phyloP scores from a whole-genome alignment of 2,329 filamentous ascomycete species.

The Trichoderma atrobrunneum region DNA sequence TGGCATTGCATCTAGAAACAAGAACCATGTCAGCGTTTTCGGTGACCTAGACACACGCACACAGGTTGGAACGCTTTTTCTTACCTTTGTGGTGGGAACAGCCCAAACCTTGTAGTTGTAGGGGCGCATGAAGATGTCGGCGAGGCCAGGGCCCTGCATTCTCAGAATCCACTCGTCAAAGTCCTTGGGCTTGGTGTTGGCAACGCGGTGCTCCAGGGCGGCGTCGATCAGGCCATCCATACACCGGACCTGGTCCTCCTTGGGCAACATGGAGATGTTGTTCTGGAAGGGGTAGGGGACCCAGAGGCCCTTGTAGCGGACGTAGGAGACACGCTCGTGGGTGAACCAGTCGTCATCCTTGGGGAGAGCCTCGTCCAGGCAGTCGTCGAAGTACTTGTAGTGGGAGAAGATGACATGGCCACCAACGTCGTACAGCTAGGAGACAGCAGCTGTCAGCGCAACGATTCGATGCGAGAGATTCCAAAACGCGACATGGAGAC shows the following conservation, averaged over 20 bases:
- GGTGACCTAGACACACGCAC: not conserved
- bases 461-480: not conserved
- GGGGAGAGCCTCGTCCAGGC: slow-evolving; percentile 93
- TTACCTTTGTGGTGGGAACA: slow-evolving; percentile 91
- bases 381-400: slow-evolving; percentile 99
- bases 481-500: slow-evolving; percentile 42
- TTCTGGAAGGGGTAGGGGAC: slow-evolving; percentile 99
- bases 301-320: slow-evolving; percentile 94
- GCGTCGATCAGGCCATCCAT: slow-evolving; percentile 96
- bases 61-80: slow-evolving; percentile 23
- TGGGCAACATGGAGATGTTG: slow-evolving; percentile 97
- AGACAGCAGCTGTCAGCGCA: slow-evolving; percentile 3
- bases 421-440: slow-evolving; percentile 93
- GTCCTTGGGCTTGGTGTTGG: slow-evolving; percentile 88
- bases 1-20: slow-evolving; percentile 87
- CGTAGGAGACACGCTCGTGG: slow-evolving; percentile 98
- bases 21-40: not conserved
- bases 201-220: slow-evolving; percentile 78
- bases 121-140: slow-evolving; percentile 95
- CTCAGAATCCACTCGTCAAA: slow-evolving; percentile 99
- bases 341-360: slow-evolving; percentile 94
- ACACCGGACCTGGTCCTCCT: slow-evolving; percentile 93
- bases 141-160: slow-evolving; percentile 84
- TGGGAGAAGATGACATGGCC: slow-evolving; percentile 99
- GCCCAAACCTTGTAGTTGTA: slow-evolving; percentile 99